A percentile compares a stretch with the other conserved stretches of the same genome.
These are phyloP conservation scores for Nitzschia palea DNA, from an alignment of 108 stramenopile genomes.

Conservation along the genomic window DNA sequence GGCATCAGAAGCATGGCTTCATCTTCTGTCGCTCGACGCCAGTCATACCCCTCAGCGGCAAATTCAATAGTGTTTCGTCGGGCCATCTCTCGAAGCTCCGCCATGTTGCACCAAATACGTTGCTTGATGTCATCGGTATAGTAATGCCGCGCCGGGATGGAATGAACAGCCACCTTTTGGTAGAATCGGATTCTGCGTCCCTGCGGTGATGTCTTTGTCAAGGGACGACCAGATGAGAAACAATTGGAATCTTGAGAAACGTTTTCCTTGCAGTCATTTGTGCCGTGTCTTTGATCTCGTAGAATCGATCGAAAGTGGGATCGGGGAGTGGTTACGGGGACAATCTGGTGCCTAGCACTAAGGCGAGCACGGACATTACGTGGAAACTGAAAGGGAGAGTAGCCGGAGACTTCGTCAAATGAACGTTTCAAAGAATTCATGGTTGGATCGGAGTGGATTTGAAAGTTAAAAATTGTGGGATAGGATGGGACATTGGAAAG, in stretches of 20 bases:
- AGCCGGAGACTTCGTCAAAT: not conserved
- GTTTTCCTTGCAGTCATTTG: constrained; percentile 8
- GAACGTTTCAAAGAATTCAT: constrained; percentile 12
- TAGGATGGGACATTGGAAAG: too few relatives aligned
- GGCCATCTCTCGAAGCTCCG: constrained; percentile 23
- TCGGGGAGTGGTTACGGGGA: not conserved
- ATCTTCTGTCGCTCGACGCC: constrained; percentile 33
- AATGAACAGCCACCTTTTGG: constrained; percentile 27
- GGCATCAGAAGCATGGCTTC: constrained; percentile 30
- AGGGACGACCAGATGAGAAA: not conserved
- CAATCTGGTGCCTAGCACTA: not conserved
- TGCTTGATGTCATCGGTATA: constrained; percentile 30
- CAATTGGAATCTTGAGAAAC: not conserved
- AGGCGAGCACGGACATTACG: constrained; percentile 19
- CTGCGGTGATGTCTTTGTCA: not conserved
- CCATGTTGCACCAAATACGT: constrained; percentile 24
- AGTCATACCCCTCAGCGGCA: constrained; percentile 40
- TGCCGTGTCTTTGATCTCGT: not conserved
- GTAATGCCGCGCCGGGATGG: constrained; percentile 34
- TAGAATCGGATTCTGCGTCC: constrained; percentile 21
- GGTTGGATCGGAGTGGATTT: not conserved
- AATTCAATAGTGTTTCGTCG: constrained; percentile 36
- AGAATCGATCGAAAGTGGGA: not conserved
- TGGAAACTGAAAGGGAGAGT: constrained; percentile 5
- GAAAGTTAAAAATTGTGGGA: not conserved